Conservation (phyloP, 1,139 yeast species). For the Geotrichum cucujoidarum region DNA sequence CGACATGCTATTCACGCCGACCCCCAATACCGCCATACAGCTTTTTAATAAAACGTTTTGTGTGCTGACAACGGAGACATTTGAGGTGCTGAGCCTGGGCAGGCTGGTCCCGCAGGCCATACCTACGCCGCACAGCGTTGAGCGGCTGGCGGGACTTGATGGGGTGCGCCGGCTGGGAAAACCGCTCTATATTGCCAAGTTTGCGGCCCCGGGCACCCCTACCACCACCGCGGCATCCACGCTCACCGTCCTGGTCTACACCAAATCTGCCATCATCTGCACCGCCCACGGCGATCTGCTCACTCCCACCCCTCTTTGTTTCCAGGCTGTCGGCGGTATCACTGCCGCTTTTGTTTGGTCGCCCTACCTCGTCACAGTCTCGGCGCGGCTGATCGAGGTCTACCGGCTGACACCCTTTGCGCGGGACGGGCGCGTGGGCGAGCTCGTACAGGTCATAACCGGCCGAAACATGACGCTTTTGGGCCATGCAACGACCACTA, state of each 20-base stretch:
- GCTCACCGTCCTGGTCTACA: slow-evolving; percentile 13
- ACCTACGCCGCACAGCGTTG: slow-evolving; percentile 3
- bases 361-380: slow-evolving; percentile 18
- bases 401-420: slow-evolving; percentile 7
- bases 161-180: neutral
- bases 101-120: slow-evolving; percentile 3
- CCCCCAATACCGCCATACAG: slow-evolving; percentile 10
- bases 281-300: slow-evolving; percentile 11
- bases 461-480: slow-evolving; percentile 18
- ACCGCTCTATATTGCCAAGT: slow-evolving; percentile 10
- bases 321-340: slow-evolving; percentile 13
- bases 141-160: neutral
- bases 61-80: slow-evolving; percentile 13
- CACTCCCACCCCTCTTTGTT: slow-evolving; percentile 8
- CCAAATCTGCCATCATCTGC: slow-evolving; percentile 18
- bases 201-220: slow-evolving; percentile 1
- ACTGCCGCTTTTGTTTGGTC: slow-evolving; percentile 15
- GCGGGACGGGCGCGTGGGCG: slow-evolving; percentile 7
- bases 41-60: slow-evolving; percentile 18
- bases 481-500: neutral
- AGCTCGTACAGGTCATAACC: slow-evolving; percentile 19
- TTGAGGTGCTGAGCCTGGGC: slow-evolving; percentile 14
- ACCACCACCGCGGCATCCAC: too few species aligned
- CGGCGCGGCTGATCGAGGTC: slow-evolving; percentile 16
- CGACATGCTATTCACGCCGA: slow-evolving; percentile 15